Conservation (phyloP, 805 yeast genomes). For the Wickerhamomyces mucosus region DNA sequence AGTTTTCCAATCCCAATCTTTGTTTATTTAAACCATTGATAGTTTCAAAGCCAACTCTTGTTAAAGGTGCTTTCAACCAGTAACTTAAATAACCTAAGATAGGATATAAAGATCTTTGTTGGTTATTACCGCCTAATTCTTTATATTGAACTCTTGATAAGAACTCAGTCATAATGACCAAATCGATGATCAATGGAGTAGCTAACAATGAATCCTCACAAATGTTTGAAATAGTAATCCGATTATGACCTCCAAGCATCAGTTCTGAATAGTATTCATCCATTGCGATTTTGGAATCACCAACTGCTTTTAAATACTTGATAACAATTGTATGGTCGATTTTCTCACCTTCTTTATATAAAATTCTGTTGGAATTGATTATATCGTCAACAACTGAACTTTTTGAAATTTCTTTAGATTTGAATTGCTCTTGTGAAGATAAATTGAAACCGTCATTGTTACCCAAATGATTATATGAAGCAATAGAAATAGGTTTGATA, state of each 20-base stretch:
- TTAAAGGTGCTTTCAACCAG: slow-evolving; percentile 95
- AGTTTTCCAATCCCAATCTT: slow-evolving; percentile 85
- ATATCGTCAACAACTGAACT: slow-evolving; percentile 91
- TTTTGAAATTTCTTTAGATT: slow-evolving; percentile 92
- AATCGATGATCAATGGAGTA: slow-evolving; percentile 87
- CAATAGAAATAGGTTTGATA: slow-evolving; percentile 88
- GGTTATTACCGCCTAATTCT: slow-evolving; percentile 26
- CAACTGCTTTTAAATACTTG: slow-evolving; percentile 89
- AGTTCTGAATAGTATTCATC: slow-evolving; percentile 95
- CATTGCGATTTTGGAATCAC: slow-evolving; percentile 96
- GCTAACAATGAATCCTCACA: slow-evolving; percentile 95
- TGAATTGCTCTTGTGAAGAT: slow-evolving; percentile 86
- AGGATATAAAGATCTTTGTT: slow-evolving; percentile 54
- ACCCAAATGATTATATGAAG: slow-evolving; percentile 93
- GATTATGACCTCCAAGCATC: slow-evolving; percentile 96
- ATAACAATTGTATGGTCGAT: slow-evolving; percentile 94
- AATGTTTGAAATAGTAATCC: slow-evolving; percentile 87
- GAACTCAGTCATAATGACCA: slow-evolving; percentile 85
- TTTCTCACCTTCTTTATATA: slow-evolving; percentile 69
- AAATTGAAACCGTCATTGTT: slow-evolving; percentile 93
- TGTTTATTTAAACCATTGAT: slow-evolving; percentile 94
- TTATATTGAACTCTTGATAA: slow-evolving; percentile 78
- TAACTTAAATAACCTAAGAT: slow-evolving; percentile 81
- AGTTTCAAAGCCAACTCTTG: slow-evolving; percentile 83
- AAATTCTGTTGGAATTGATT: slow-evolving; percentile 74